Percentiles rank a stretch among this genome's conserved stretches.
Evolutionary conservation across 495 filamentous ascomycete genomes (phyloP).

Genomic region (Lasiosphaeriaceae sp.): DNA sequence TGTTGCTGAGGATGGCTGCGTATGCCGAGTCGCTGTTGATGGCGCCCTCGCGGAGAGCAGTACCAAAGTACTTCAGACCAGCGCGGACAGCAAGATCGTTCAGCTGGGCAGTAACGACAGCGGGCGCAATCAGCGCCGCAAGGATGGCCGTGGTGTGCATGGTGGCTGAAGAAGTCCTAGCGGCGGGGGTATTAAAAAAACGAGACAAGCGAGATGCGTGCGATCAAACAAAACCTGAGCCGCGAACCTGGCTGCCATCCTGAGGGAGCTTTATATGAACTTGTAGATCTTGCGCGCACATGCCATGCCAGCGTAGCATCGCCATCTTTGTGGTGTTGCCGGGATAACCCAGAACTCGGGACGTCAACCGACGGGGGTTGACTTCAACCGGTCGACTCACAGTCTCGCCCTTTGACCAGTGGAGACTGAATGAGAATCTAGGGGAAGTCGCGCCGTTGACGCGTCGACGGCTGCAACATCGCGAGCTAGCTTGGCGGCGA

Average conservation of each 20-base stretch:
- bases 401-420: no score
- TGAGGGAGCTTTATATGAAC: no score
- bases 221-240: not conserved
- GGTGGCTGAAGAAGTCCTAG: slow-evolving; percentile 7
- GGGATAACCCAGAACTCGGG: not conserved
- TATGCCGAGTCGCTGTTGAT: slow-evolving; percentile 46
- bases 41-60: slow-evolving; percentile 55
- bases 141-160: slow-evolving; percentile 24
- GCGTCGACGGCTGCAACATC: not conserved
- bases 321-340: no score
- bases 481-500: not conserved
- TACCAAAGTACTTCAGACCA: slow-evolving; percentile 56
- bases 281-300: no score
- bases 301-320: no score
- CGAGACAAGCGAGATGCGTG: not conserved
- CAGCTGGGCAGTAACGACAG: slow-evolving; percentile 35
- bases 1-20: slow-evolving; percentile 40
- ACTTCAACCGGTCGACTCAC: no score
- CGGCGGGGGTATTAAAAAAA: not conserved
- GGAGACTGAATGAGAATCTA: not conserved
- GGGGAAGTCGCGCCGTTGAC: not conserved
- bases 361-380: not conserved
- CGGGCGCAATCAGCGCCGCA: slow-evolving; percentile 26
- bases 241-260: not conserved
- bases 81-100: slow-evolving; percentile 50